phyloP scores from a whole-genome alignment of 495 filamentous ascomycete species.

The Oleoguttula mirabilis region DNA sequence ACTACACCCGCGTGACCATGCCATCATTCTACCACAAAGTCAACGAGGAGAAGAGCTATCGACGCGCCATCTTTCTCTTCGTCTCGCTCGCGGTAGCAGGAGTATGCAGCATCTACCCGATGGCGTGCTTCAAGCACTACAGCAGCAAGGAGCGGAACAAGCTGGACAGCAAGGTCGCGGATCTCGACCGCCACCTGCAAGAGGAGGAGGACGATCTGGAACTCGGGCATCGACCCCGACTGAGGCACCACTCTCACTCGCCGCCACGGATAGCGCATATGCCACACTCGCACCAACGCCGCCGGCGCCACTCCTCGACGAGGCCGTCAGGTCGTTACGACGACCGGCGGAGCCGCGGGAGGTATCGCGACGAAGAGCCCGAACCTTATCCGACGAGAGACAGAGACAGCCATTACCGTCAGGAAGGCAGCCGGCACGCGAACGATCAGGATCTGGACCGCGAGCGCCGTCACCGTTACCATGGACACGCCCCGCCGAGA shows the following conservation, averaged over 20 bases:
- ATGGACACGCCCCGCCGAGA: constrained; percentile 16
- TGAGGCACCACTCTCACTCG: constrained; percentile 11
- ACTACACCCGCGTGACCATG: not conserved
- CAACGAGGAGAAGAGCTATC: constrained; percentile 13
- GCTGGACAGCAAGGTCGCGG: constrained; percentile 3
- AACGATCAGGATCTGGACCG: constrained; percentile 15
- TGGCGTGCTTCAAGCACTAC: constrained; percentile 21
- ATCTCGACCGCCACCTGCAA: constrained; percentile 3
- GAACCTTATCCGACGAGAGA: constrained; percentile 4
- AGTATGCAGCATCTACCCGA: constrained; percentile 23
- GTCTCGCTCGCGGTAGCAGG: constrained; percentile 12
- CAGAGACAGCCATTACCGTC: not conserved
- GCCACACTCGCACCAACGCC: constrained; percentile 7
- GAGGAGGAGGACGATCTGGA: constrained; percentile 4
- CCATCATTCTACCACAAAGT: constrained; percentile 12
- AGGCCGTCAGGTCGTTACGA: constrained; percentile 2
- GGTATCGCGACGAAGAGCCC: constrained; percentile 6
- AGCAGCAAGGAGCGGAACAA: constrained; percentile 19
- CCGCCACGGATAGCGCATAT: constrained; percentile 8
- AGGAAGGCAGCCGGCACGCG: not conserved
- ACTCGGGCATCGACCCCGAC: constrained; percentile 3
- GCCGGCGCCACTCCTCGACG: constrained; percentile 11
- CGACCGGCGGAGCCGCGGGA: not conserved
- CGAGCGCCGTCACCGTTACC: constrained; percentile 14
- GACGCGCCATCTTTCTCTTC: constrained; percentile 13